Evolutionary conservation across 2,329 filamentous ascomycete species (phyloP).

Genomic region (Cladosporium sp.): DNA sequence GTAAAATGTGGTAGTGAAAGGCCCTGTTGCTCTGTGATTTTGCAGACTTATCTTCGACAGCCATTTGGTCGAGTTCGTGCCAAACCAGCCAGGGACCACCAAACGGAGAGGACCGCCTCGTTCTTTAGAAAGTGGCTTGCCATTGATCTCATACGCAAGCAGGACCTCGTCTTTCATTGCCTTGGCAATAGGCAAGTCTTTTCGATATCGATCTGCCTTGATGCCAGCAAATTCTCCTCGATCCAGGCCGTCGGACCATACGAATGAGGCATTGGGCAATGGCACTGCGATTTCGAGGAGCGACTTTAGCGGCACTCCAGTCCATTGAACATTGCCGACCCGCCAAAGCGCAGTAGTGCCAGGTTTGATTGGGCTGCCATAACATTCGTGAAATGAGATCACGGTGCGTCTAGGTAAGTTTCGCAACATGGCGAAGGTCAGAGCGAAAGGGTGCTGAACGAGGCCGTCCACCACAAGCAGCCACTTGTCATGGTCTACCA

Average conservation of each 20-base stretch:
- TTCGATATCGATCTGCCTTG: conserved; percentile 29
- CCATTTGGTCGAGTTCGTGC: conserved; percentile 33
- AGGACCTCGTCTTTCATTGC: conserved; percentile 25
- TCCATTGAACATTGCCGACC: conserved; percentile 35
- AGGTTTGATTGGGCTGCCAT: conserved; percentile 32
- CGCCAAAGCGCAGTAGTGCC: conserved; percentile 28
- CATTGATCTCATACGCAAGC: conserved; percentile 29
- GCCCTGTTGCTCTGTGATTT: conserved; percentile 19
- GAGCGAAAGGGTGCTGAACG: conserved; percentile 26
- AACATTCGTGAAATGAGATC: conserved; percentile 36
- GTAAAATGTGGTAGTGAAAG: conserved; percentile 29
- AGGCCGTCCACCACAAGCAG: conserved; percentile 31
- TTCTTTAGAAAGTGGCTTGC: conserved; percentile 19
- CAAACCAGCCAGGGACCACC: conserved; percentile 32
- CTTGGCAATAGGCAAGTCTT: conserved; percentile 30
- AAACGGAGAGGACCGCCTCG: conserved; percentile 30
- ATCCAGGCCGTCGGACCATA: conserved; percentile 32
- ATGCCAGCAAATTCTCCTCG: conserved; percentile 24
- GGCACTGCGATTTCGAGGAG: conserved; percentile 24
- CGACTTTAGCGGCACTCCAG: conserved; percentile 27
- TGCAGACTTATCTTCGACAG: conserved; percentile 24
- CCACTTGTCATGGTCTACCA: conserved; percentile 28
- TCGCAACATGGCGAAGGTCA: conserved; percentile 27
- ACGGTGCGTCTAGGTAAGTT: conserved; percentile 23
- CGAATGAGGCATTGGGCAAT: conserved; percentile 16